Conservation (phyloP, 83 land plant species). For the Picea engelmannii region DNA sequence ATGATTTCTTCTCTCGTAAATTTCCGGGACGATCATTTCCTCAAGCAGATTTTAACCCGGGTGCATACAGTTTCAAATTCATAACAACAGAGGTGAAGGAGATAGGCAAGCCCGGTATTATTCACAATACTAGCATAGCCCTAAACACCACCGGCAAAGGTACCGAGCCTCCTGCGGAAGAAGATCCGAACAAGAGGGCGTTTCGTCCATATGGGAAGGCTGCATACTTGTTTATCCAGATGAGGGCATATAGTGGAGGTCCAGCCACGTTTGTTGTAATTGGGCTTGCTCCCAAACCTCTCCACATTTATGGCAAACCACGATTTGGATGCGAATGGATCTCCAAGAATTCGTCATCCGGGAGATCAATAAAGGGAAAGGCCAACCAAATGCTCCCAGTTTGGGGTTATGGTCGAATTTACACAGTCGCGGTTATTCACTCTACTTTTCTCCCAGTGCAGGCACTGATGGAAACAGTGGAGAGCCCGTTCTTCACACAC, state of each 20-base stretch:
- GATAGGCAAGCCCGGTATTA: too few species aligned
- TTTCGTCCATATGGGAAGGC: slow-evolving; percentile 61
- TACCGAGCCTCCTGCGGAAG: not conserved
- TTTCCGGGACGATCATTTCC: not conserved
- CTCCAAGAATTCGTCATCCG: slow-evolving; percentile 11
- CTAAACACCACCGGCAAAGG: too few species aligned
- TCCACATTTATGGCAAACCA: slow-evolving; percentile 30
- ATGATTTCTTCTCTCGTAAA: not conserved
- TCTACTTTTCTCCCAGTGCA: slow-evolving; percentile 56
- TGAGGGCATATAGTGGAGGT: slow-evolving; percentile 83
- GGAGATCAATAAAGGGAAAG: slow-evolving; percentile 19
- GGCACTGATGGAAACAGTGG: slow-evolving; percentile 61
- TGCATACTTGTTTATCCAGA: slow-evolving; percentile 63
- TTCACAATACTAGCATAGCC: not conserved
- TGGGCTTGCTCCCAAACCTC: slow-evolving; percentile 69
- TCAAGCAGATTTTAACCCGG: not conserved
- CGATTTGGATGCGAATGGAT: slow-evolving; percentile 45
- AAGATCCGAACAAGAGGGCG: slow-evolving; percentile 21
- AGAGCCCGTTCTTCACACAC: slow-evolving; percentile 43
- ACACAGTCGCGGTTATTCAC: slow-evolving; percentile 58
- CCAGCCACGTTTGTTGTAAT: slow-evolving; percentile 54
- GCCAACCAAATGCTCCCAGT: slow-evolving; percentile 46
- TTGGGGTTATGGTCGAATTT: slow-evolving; percentile 53
- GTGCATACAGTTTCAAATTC: slow-evolving; percentile 1
- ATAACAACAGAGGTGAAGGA: not conserved